Conservation (phyloP, 1,139 yeast species). For the Scheffersomyces segobiensis region DNA sequence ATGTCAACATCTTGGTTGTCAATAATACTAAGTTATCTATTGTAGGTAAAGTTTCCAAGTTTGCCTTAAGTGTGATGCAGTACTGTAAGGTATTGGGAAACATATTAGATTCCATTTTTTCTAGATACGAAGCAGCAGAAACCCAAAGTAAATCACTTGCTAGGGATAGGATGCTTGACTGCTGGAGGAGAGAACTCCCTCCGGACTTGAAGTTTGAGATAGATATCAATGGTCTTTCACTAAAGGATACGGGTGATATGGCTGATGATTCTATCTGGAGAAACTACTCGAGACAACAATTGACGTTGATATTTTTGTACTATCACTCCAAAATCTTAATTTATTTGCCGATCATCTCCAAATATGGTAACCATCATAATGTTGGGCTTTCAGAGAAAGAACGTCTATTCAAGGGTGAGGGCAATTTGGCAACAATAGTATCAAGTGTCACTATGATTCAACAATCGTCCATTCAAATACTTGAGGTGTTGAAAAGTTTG, state of each 20-base stretch:
- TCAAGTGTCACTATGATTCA: constrained; percentile 69
- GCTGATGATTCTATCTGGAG: constrained; percentile 34
- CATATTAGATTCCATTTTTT: constrained; percentile 66
- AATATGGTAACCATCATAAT: constrained; percentile 45
- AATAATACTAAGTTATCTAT: constrained; percentile 58
- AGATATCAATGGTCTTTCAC: constrained; percentile 60
- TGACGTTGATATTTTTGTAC: constrained; percentile 63
- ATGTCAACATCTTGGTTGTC: constrained; percentile 57
- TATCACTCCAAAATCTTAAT: constrained; percentile 80
- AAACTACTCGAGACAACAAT: constrained; percentile 48
- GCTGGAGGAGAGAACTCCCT: constrained; percentile 78
- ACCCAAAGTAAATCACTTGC: constrained; percentile 42
- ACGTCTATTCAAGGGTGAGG: constrained; percentile 28
- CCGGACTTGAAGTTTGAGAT: constrained; percentile 61
- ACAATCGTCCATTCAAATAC: constrained; percentile 69
- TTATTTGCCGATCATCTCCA: constrained; percentile 70
- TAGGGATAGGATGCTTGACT: constrained; percentile 70
- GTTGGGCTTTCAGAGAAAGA: constrained; percentile 48
- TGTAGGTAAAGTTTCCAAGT: constrained; percentile 67
- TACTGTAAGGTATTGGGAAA: constrained; percentile 74
- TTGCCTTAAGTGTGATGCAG: constrained; percentile 65
- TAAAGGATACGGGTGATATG: constrained; percentile 38
- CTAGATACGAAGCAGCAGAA: constrained; percentile 42
- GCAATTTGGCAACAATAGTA: constrained; percentile 18
- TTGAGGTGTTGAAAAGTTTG: constrained; percentile 57